Evolutionary conservation across 768 basidiomycete genomes (phyloP), one percentile per base, ranked within the genome.

Genomic region (Suillus sp.): DNA sequence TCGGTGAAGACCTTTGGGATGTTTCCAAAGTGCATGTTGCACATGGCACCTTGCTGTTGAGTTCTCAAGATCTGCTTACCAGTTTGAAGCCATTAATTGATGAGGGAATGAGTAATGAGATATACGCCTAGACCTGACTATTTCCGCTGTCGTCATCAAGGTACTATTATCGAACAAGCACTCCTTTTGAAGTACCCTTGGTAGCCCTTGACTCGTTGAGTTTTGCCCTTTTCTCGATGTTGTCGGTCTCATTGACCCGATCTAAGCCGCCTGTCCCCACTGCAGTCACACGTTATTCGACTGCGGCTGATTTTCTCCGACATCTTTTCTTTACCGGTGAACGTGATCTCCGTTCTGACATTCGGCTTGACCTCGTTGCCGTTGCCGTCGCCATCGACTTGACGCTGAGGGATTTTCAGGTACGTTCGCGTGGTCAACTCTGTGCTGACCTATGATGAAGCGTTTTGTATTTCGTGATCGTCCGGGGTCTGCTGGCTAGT

Each of bases 41-140:
- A 61, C 51, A 38, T 57, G 60, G n/a, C 60, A 34, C 55, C 40
- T 14, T 56, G 27, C 61, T 60, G 73, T 68, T 74, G 68, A 76
- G 73, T 74, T 59, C 9, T 64, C 45, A 71, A 63, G 35, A 47
- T 65, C 38, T 57, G 38, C 38, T 30, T 57, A 20, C 18, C 37
- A 16, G 55, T 40, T 38, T 40, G 38, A 10, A 38, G 25, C 38
- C 5, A 40, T 57, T 57, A 27, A 40, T 57, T 42, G 55, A 38
- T 18, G 56, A 57, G 56, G 38, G 56, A 57, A 57, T 57, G 18
- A 57, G 38, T 20, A 32, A 57, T 57, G 38, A 57, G 56, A 20
- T 20, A 20, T 27, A 27, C 25, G 6, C 38, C 18, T 30, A 57
- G 56, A 57, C 14, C 37, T 20, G 5, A 56, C 18, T 40, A 38